Evolutionary conservation across 2,329 filamentous ascomycete species (phyloP), one percentile per base, ranked within the genome.

Genomic region (Ilyonectria destructans): DNA sequence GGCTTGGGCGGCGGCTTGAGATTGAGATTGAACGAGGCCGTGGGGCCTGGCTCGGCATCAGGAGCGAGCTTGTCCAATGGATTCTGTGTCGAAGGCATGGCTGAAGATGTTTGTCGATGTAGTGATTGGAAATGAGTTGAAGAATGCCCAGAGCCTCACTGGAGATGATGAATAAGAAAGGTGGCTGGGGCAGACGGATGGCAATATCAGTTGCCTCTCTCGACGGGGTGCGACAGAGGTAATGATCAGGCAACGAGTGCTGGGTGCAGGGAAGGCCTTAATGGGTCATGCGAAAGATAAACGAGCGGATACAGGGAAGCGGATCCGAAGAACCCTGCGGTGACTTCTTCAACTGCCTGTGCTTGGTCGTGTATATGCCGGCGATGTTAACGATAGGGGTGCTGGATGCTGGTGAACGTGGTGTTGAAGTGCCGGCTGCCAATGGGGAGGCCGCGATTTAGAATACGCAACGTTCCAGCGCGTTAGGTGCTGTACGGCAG

Each of bases 1-100:
- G 85, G 84, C 52, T 81, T 83, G 10, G 82, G 82, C 21, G 82
- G 82, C 6, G 82, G 77, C 46, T 62, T 67, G 26, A 71, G 55
- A 54, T 62, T 61, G 59, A 64, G 51, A 49, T 60, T 60, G 59
- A 63, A 75, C 68, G 67, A 80, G 70, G 57, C 69, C 77, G 66
- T 68, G 67, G 80, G 70, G 57, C 69, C 77, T 65, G 64, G 46
- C 29, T 56, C 62, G 37, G 59, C 40, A 52, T 68, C 45, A 45
- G 68, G 61, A n/a, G 72, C 64, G 33, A 71, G 59, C 21, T 73
- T 73, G 58, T 72, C 65, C 10, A 72, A 46, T n/a, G 69, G 65
- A 40, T 68, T 74, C 51, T 74, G 71, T 58, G 69, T 35, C 43
- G 69, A 58, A 23, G 72, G 55, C 76, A 77, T 77, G 21, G 10